phyloP scores from a whole-genome alignment of 2,329 filamentous ascomycete genomes.

The Ophiosphaerella korrae region DNA sequence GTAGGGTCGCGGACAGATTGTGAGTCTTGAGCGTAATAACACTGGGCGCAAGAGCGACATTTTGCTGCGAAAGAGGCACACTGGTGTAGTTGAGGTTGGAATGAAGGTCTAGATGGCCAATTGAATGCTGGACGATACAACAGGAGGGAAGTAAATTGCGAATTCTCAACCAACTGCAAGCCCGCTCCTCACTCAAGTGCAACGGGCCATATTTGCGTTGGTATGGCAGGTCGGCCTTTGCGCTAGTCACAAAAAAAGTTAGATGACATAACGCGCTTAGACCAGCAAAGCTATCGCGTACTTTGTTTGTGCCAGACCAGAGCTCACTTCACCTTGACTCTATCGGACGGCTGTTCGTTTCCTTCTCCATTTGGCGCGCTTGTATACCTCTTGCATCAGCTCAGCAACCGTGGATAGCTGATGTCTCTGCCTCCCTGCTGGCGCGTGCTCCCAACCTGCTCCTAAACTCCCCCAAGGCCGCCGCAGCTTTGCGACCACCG shows the following conservation, averaged over 20 bases:
- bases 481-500: constrained; percentile 11
- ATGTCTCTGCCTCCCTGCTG: constrained; percentile 33
- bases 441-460: constrained; percentile 35
- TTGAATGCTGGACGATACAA: too few species aligned
- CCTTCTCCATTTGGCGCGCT: constrained; percentile 20
- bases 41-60: constrained; percentile 35
- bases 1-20: constrained; percentile 14
- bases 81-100: too few species aligned
- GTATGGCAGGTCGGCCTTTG: constrained; percentile 3
- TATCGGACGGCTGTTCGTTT: constrained; percentile 26
- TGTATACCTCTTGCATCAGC: constrained; percentile 14
- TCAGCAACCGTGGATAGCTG: constrained; percentile 25
- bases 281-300: not conserved
- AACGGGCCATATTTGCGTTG: not conserved
- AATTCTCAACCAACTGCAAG: too few species aligned
- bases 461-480: constrained; percentile 27
- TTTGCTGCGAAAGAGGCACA: not conserved
- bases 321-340: too few species aligned
- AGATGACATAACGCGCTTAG: too few species aligned
- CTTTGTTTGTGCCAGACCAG: not conserved
- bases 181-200: too few species aligned
- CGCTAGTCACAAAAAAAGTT: not conserved
- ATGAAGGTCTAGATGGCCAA: too few species aligned
- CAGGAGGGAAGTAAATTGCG: too few species aligned
- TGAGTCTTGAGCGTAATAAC: constrained; percentile 20